phyloP scores from a whole-genome alignment of 257 asterid genomes.

The Solanum ossicruentum region DNA sequence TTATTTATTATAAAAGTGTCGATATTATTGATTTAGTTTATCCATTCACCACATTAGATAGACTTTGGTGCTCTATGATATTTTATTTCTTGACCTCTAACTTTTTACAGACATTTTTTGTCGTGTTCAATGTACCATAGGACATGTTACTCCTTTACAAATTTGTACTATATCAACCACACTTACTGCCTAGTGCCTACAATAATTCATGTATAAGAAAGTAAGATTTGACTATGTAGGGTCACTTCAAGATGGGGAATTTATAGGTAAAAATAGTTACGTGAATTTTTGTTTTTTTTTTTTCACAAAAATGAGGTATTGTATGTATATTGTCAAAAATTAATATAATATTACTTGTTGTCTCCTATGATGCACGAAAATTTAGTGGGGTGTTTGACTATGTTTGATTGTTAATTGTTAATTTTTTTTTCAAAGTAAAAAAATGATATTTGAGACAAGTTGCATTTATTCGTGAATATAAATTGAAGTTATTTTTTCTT shows the following conservation, averaged over 20 bases:
- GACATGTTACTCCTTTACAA: not conserved
- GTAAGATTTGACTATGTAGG: not conserved
- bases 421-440: too few relatives aligned
- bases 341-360: too few relatives aligned
- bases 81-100: not conserved
- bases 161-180: not conserved
- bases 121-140: not conserved
- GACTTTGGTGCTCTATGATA: not conserved
- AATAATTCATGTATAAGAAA: not conserved
- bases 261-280: not conserved
- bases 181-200: not conserved
- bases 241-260: not conserved
- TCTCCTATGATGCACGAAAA: not conserved
- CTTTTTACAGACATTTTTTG: not conserved
- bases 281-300: too few relatives aligned
- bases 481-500: too few relatives aligned
- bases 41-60: not conserved
- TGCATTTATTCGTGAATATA: too few relatives aligned
- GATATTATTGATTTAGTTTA: not conserved
- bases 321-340: accelerated
- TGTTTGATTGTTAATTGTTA: too few relatives aligned
- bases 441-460: too few relatives aligned
- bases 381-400: not conserved
- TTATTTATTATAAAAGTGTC: not conserved
- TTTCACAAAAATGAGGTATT: too few relatives aligned